phyloP scores from a whole-genome alignment of 2,329 filamentous ascomycete genomes.

The Paecilomyces dactylethromorphus region DNA sequence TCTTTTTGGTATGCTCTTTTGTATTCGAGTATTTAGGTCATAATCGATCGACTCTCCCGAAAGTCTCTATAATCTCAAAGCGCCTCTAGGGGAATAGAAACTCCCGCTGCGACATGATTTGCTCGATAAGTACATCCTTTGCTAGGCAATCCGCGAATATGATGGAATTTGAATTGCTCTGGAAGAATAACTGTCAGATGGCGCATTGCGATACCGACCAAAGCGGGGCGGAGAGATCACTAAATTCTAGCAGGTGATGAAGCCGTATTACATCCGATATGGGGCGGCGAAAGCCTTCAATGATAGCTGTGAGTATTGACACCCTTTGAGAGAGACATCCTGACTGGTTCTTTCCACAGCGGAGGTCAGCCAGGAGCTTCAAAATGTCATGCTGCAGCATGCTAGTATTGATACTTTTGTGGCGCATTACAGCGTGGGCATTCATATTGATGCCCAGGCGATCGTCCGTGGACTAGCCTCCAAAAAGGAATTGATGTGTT shows the following conservation, averaged over 20 bases:
- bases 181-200: conserved; percentile 17
- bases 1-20: too few species aligned
- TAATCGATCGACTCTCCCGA: too few species aligned
- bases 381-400: conserved; percentile 19
- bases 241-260: conserved; percentile 23
- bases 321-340: neutral
- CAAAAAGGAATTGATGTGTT: conserved; percentile 17
- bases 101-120: neutral
- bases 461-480: conserved; percentile 15
- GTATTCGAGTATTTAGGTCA: too few species aligned
- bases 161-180: conserved; percentile 18
- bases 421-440: conserved; percentile 18
- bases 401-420: conserved; percentile 20
- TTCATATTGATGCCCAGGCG: conserved; percentile 18
- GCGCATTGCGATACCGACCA: conserved; percentile 20
- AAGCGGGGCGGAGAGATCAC: conserved; percentile 24
- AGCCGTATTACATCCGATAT: conserved; percentile 30
- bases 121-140: conserved; percentile 24
- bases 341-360: conserved; percentile 3
- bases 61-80: too few species aligned
- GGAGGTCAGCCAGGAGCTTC: conserved; percentile 11
- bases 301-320: conserved; percentile 24
- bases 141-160: conserved; percentile 14
- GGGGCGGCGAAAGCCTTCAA: conserved; percentile 31
- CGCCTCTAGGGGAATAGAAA: too few species aligned